phyloP scores from a whole-genome alignment of 2,329 filamentous ascomycete species.

The Colletotrichum sp. region DNA sequence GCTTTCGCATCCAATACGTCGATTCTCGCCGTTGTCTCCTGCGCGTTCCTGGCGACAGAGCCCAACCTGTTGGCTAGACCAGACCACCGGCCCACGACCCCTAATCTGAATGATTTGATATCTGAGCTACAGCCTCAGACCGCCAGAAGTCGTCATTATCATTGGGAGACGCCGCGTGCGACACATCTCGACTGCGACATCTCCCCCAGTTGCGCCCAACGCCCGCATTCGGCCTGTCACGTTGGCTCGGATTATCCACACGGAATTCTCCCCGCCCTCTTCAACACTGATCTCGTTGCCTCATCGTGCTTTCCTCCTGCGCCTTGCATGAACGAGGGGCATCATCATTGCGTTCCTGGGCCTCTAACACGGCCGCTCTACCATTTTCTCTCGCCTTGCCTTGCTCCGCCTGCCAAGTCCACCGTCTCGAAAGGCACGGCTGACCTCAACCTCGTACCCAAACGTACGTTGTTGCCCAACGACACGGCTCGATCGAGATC shows the following conservation, averaged over 20 bases:
- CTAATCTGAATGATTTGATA: background rate
- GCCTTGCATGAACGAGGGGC: slow-evolving; percentile 18
- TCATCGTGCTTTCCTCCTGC: slow-evolving; percentile 14
- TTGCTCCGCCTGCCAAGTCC: background rate
- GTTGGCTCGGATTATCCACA: background rate
- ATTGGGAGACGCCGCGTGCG: background rate
- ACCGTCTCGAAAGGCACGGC: background rate
- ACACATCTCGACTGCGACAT: background rate
- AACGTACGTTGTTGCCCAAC: slow-evolving; percentile 15
- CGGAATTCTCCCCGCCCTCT: slow-evolving; percentile 5
- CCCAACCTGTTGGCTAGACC: slow-evolving; percentile 10
- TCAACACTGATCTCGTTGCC: slow-evolving; percentile 7
- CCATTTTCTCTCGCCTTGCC: background rate
- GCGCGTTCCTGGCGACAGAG: slow-evolving; percentile 15
- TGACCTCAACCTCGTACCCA: slow-evolving; percentile 15
- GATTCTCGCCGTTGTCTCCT: background rate
- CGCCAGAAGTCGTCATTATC: background rate
- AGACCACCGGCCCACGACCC: slow-evolving; percentile 2
- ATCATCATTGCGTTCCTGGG: background rate
- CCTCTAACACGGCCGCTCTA: background rate
- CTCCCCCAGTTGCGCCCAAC: background rate
- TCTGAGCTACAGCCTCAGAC: slow-evolving; percentile 6
- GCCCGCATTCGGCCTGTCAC: background rate
- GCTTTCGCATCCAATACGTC: background rate
- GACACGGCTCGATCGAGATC: slow-evolving; percentile 6